Percentiles rank a stretch among this genome's conserved stretches.
These are phyloP conservation scores for Lophiostoma macrostomum DNA, from an alignment of 495 filamentous ascomycete genomes.

Conservation along the genomic window DNA sequence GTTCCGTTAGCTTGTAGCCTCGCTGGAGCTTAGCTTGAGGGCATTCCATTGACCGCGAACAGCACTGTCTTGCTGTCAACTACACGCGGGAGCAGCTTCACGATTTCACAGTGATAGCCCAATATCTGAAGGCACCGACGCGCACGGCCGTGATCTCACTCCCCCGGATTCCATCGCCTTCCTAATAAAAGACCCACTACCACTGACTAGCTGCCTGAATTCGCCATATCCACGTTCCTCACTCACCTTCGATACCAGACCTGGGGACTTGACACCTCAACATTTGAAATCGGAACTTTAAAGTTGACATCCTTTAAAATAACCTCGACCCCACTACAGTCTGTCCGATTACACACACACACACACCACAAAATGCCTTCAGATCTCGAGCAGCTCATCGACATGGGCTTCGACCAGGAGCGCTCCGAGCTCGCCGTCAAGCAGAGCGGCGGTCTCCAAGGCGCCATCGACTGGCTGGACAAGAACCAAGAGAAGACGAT, in stretches of 20 bases:
- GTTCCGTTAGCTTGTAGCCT: too few relatives aligned
- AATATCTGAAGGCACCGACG: background rate
- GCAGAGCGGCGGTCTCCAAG: constrained; percentile 72
- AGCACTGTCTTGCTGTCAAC: too few relatives aligned
- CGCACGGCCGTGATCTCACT: constrained; percentile 13
- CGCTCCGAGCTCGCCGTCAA: constrained; percentile 77
- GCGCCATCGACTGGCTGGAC: constrained; percentile 91
- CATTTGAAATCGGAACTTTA: too few relatives aligned
- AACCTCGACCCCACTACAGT: background rate
- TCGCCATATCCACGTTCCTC: too few relatives aligned
- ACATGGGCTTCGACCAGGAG: constrained; percentile 91
- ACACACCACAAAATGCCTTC: constrained; percentile 34
- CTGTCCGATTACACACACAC: background rate
- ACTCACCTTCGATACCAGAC: too few relatives aligned
- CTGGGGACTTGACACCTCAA: too few relatives aligned
- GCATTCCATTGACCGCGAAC: too few relatives aligned
- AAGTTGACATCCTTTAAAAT: too few relatives aligned
- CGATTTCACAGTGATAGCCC: too few relatives aligned
- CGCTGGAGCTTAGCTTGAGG: too few relatives aligned
- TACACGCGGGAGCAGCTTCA: too few relatives aligned
- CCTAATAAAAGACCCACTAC: background rate
- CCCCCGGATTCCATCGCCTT: background rate
- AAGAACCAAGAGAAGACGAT: constrained; percentile 77
- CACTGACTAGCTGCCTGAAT: too few relatives aligned
- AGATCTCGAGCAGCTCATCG: constrained; percentile 76